Conservation (phyloP, 2,329 filamentous ascomycete species). For the Plectosphaerella plurivora region DNA sequence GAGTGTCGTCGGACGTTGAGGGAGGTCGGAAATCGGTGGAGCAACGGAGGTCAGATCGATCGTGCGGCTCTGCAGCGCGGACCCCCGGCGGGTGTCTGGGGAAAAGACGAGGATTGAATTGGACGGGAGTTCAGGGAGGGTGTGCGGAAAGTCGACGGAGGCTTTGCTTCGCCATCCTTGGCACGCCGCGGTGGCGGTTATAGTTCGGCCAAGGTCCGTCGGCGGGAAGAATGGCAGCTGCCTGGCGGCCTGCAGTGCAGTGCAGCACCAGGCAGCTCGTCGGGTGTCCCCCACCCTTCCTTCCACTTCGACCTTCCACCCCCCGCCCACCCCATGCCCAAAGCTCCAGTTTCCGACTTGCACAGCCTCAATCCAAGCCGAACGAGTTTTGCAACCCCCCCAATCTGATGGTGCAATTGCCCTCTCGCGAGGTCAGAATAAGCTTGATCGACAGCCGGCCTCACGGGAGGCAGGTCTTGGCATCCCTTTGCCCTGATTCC, state of each 20-base stretch:
- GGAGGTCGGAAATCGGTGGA: not conserved
- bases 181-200: not conserved
- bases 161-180: constrained; percentile 1
- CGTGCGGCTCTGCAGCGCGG: not conserved
- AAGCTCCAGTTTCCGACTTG: not conserved
- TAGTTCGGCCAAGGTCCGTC: not conserved
- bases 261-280: not conserved
- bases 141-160: not conserved
- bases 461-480: not conserved
- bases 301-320: not conserved
- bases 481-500: not conserved
- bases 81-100: not conserved
- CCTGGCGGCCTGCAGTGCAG: not conserved
- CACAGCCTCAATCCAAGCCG: not conserved
- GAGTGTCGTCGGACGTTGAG: not conserved
- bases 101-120: not conserved
- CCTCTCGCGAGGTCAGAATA: not conserved
- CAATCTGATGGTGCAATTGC: not conserved
- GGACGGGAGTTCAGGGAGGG: not conserved
- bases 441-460: not conserved
- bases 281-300: not conserved
- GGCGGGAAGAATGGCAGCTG: not conserved
- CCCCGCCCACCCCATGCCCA: not conserved
- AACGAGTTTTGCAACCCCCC: not conserved
- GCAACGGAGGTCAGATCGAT: not conserved